These are phyloP conservation scores for Saprolegnia diclina DNA, from an alignment of 352 stramenopile species.

Conservation along the genomic window DNA sequence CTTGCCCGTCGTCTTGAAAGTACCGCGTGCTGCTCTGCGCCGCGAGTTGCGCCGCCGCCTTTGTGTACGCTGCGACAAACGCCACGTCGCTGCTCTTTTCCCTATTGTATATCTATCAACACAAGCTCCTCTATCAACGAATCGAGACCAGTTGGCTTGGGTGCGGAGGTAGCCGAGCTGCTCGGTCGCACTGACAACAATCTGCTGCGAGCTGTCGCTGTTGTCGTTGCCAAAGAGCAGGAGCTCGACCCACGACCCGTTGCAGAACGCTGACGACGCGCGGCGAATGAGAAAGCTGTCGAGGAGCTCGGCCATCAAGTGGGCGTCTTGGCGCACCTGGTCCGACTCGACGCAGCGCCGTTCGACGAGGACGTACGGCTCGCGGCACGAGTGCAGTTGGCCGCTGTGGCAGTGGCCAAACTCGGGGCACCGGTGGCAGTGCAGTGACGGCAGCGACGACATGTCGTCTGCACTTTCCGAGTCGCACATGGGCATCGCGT, in stretches of 20 bases:
- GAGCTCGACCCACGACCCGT: not conserved
- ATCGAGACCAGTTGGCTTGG: conserved; percentile 21
- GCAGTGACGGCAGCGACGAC: not conserved
- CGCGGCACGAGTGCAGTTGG: conserved; percentile 9
- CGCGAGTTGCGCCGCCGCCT: conserved; percentile 6
- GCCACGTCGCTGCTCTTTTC: not conserved
- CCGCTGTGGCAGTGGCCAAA: conserved; percentile 20
- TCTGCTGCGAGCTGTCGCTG: not conserved
- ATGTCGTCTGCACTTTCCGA: not conserved
- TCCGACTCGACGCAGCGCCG: conserved; percentile 6
- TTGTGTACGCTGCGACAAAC: conserved; percentile 15
- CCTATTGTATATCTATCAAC: not conserved
- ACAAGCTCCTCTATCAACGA: conserved; percentile 1
- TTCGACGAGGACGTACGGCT: conserved; percentile 18
- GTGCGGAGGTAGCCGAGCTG: conserved; percentile 10
- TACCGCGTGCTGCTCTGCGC: not conserved
- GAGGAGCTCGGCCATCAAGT: conserved; percentile 13
- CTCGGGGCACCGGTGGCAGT: conserved; percentile 10
- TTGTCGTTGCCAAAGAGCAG: not conserved
- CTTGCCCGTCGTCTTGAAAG: conserved; percentile 11
- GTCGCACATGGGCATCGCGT: conserved; percentile 24
- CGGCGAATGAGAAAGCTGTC: conserved; percentile 8
- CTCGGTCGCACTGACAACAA: not conserved
- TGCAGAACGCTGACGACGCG: conserved; percentile 15
- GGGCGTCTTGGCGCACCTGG: conserved; percentile 3